Percentiles rank a stretch among this genome's conserved stretches.
Evolutionary conservation across 768 basidiomycete species (phyloP).

Genomic region (Trametopsis cervina): DNA sequence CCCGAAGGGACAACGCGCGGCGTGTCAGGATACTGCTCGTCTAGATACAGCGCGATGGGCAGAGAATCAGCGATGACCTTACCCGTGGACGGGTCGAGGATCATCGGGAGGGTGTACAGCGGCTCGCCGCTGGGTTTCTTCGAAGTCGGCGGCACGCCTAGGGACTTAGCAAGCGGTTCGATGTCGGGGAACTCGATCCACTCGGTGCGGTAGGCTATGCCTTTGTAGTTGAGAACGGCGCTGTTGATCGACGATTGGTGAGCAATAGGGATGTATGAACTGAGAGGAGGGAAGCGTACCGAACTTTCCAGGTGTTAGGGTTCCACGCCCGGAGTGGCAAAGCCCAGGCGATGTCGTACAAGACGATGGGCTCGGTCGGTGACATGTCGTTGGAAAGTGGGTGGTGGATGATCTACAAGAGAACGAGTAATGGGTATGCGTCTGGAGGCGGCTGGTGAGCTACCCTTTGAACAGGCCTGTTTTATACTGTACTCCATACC

Average conservation of each 20-base stretch:
- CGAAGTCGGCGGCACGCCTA: conserved; percentile 29
- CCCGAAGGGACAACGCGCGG: conserved; percentile 33
- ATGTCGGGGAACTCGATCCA: conserved; percentile 46
- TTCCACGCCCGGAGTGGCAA: no score
- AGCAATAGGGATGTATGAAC: conserved; percentile 13
- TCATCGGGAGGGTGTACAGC: conserved; percentile 42
- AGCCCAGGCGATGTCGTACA: conserved; percentile 11
- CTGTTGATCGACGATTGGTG: conserved; percentile 11
- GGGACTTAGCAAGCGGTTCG: conserved; percentile 20
- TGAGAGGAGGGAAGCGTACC: conserved; percentile 29
- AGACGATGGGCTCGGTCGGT: conserved; percentile 12
- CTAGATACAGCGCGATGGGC: conserved; percentile 44
- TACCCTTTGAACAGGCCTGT: no score
- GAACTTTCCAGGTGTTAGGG: conserved; percentile 23
- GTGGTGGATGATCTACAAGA: no score
- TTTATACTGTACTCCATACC: no score
- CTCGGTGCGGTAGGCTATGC: conserved; percentile 34
- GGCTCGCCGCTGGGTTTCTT: conserved; percentile 24
- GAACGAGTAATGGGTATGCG: no score
- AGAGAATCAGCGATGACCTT: conserved; percentile 35
- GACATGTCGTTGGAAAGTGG: no score
- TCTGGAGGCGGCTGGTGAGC: no score
- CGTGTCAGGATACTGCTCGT: conserved; percentile 38
- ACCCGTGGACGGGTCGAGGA: conserved; percentile 39
- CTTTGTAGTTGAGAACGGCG: conserved; percentile 33